Evolutionary conservation across 257 asterid species (phyloP).

Genomic region (Petunia secreta): DNA sequence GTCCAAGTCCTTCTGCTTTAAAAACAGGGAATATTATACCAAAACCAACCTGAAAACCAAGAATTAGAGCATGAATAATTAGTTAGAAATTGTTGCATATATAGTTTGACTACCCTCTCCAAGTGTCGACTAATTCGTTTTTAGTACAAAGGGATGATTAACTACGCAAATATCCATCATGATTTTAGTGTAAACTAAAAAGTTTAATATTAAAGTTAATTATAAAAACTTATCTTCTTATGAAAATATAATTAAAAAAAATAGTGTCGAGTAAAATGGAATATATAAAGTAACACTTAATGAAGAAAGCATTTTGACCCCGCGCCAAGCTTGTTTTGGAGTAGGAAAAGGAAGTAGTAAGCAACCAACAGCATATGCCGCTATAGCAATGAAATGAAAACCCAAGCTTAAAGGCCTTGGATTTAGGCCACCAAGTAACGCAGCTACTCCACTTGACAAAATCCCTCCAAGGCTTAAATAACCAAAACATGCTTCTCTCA

Average conservation of each 20-base stretch:
- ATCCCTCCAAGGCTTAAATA: constrained; percentile 71
- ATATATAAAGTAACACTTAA: constrained; percentile 31
- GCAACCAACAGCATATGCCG: constrained; percentile 68
- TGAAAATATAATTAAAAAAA: background rate
- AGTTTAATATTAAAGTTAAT: too few relatives aligned
- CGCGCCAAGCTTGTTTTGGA: constrained; percentile 54
- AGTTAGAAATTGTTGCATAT: too few relatives aligned
- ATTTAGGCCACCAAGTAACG: constrained; percentile 74
- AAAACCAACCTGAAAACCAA: constrained; percentile 54
- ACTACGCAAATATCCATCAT: too few relatives aligned
- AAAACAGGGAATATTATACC: constrained; percentile 75
- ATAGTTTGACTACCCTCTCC: too few relatives aligned
- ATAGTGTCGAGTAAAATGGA: background rate
- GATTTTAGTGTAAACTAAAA: too few relatives aligned
- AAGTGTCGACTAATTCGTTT: too few relatives aligned
- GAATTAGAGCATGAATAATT: background rate
- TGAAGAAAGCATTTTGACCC: constrained; percentile 55
- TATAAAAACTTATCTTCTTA: too few relatives aligned
- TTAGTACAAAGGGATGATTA: too few relatives aligned
- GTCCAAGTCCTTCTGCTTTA: constrained; percentile 70
- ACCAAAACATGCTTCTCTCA: constrained; percentile 75
- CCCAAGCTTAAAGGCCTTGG: constrained; percentile 72
- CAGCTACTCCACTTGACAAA: constrained; percentile 60
- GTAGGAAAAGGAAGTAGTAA: constrained; percentile 72
- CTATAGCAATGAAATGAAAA: constrained; percentile 71